Conservation (phyloP, 2,329 filamentous ascomycete species). For the Teratosphaeriaceae sp. region DNA sequence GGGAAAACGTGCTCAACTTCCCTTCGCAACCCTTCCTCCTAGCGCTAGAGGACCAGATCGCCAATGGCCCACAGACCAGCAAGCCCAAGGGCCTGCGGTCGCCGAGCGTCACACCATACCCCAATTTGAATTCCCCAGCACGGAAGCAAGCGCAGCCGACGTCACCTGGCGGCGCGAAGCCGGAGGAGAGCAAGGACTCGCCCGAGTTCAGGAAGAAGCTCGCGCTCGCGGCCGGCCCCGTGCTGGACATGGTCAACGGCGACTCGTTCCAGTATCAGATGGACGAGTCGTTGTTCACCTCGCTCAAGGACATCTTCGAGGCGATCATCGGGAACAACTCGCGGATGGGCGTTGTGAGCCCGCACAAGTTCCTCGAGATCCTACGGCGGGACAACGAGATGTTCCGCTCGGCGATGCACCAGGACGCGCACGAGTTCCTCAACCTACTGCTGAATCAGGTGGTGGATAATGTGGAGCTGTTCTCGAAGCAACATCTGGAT, state of each 20-base stretch:
- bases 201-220: slow-evolving; percentile 98
- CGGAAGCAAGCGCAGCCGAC: slow-evolving; percentile 47
- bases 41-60: slow-evolving; percentile 40
- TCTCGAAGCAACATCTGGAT: slow-evolving; percentile 58
- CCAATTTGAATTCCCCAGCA: slow-evolving; percentile 26
- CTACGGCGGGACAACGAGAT: slow-evolving; percentile 93
- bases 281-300: slow-evolving; percentile 91
- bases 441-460: slow-evolving; percentile 94
- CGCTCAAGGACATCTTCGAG: slow-evolving; percentile 92
- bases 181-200: slow-evolving; percentile 89
- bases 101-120: slow-evolving; percentile 31
- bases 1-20: slow-evolving; percentile 89
- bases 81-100: slow-evolving; percentile 27
- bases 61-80: slow-evolving; percentile 14
- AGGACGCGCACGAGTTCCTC: slow-evolving; percentile 96
- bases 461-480: slow-evolving; percentile 87
- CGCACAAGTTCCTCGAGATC: slow-evolving; percentile 87
- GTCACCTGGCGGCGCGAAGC: slow-evolving; percentile 56
- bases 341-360: slow-evolving; percentile 83
- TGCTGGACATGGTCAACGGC: slow-evolving; percentile 77
- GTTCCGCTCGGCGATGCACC: slow-evolving; percentile 95
- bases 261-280: slow-evolving; percentile 78
- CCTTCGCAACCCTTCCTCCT: slow-evolving; percentile 66
- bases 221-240: slow-evolving; percentile 78
- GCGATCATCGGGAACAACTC: slow-evolving; percentile 75